Percentiles rank a stretch among this genome's conserved stretches.
Conservation (phyloP, 148 eudicot species). For the Mesembryanthemum crystallinum region DNA sequence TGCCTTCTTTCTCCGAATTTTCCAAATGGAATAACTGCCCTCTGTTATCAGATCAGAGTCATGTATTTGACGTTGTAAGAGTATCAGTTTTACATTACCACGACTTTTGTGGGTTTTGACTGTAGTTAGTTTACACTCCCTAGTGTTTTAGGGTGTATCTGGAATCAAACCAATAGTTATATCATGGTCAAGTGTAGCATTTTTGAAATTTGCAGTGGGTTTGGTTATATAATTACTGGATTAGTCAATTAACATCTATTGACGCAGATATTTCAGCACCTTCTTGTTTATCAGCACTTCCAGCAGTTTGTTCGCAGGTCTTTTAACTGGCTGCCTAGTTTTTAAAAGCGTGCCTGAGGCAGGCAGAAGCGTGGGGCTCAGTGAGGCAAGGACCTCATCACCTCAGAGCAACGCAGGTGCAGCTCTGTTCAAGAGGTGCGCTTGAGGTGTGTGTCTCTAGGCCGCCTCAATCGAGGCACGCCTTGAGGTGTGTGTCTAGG, state of each 20-base stretch:
- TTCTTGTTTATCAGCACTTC: too few species aligned
- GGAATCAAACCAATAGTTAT: constrained; percentile 17
- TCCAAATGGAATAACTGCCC: constrained; percentile 23
- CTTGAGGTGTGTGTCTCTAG: too few species aligned
- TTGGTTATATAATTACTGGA: not conserved
- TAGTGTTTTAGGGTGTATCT: constrained; percentile 24
- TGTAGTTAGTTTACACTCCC: constrained; percentile 27
- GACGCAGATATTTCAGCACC: too few species aligned
- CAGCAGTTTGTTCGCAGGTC: too few species aligned
- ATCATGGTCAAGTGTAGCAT: constrained; percentile 5
- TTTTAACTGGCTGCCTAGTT: too few species aligned
- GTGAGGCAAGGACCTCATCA: too few species aligned
- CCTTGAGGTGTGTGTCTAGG: too few species aligned
- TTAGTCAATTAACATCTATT: not conserved
- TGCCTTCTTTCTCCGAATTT: constrained; percentile 17
- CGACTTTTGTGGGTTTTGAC: constrained; percentile 22
- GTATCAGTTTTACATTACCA: constrained; percentile 13
- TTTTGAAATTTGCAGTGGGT: constrained; percentile 23
- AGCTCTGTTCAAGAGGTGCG: too few species aligned
- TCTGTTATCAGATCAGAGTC: constrained; percentile 13
- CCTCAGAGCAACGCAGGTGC: too few species aligned
- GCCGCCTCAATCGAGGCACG: too few species aligned
- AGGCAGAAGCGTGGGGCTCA: too few species aligned
- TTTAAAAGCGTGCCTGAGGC: too few species aligned
- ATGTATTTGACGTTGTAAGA: constrained; percentile 26